Conservation (phyloP, 352 stramenopile genomes). For the Pythium aquatile region DNA sequence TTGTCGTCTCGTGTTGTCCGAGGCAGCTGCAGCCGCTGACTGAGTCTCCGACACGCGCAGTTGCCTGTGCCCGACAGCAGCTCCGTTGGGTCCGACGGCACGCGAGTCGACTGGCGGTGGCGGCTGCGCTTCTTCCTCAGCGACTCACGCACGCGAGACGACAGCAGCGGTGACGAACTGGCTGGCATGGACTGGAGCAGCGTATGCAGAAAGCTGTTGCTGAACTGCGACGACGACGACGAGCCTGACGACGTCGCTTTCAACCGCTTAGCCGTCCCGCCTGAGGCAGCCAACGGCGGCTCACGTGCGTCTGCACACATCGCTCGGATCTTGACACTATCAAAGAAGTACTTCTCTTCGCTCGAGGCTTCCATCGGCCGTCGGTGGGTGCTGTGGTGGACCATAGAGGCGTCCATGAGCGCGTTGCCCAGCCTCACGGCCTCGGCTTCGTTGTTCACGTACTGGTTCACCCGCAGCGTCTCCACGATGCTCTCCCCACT, state of each 20-base stretch:
- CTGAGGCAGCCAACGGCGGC: neutral
- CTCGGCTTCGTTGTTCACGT: slow-evolving; percentile 14
- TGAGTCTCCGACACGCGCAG: slow-evolving; percentile 42
- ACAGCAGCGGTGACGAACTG: slow-evolving; percentile 1
- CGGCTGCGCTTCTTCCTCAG: neutral
- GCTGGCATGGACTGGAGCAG: neutral
- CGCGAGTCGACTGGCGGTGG: neutral
- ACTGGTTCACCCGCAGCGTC: slow-evolving; percentile 7
- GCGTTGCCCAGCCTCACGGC: slow-evolving; percentile 41
- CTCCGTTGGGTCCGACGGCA: slow-evolving; percentile 15
- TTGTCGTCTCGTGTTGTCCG: neutral
- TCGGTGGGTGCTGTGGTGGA: slow-evolving; percentile 38
- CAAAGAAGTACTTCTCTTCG: slow-evolving; percentile 22
- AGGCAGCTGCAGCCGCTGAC: slow-evolving; percentile 32
- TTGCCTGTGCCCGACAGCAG: slow-evolving; percentile 13
- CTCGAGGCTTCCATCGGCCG: slow-evolving; percentile 16
- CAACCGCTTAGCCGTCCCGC: neutral
- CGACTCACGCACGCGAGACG: neutral
- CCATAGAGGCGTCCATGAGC: slow-evolving; percentile 44
- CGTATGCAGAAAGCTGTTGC: no score
- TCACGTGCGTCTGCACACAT: neutral
- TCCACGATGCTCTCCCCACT: neutral
- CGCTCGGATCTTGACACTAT: slow-evolving; percentile 3
- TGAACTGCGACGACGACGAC: neutral
- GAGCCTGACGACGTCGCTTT: neutral